Evolutionary conservation across 2,329 filamentous ascomycete species (phyloP).

Genomic region (Lasiodiplodia sp.): DNA sequence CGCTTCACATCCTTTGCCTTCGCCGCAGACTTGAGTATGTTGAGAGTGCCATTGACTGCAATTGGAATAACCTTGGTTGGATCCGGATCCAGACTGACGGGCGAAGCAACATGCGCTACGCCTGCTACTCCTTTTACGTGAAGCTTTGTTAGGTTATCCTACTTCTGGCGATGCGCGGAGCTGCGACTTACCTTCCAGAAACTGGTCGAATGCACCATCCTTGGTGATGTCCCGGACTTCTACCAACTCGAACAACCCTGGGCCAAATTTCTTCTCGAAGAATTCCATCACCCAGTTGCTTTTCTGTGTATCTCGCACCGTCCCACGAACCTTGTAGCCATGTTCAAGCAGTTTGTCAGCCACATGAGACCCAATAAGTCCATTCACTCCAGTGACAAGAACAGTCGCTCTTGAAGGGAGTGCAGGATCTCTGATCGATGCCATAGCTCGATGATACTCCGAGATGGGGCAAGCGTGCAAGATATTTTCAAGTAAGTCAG

Average conservation of each 20-base stretch:
- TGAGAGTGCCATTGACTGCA: constrained; percentile 45
- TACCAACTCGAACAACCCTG: constrained; percentile 39
- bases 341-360: constrained; percentile 40
- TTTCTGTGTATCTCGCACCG: constrained; percentile 40
- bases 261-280: constrained; percentile 38
- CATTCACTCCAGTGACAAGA: constrained; percentile 47
- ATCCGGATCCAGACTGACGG: constrained; percentile 51
- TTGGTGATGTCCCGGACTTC: constrained; percentile 39
- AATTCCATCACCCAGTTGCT: constrained; percentile 40
- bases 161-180: neutral
- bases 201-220: constrained; percentile 38
- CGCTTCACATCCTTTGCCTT: constrained; percentile 52
- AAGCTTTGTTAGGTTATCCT: neutral
- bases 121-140: neutral
- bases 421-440: neutral
- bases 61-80: constrained; percentile 52
- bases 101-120: constrained; percentile 43
- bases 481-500: too few relatives aligned
- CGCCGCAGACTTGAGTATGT: constrained; percentile 51
- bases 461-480: neutral
- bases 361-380: constrained; percentile 44
- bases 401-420: constrained; percentile 35
- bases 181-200: constrained; percentile 35
- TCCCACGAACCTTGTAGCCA: constrained; percentile 46
- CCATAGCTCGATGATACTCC: neutral